Evolutionary conservation across 495 filamentous ascomycete species (phyloP), one percentile per base, ranked within the genome.

Genomic region (Penicillium goetzii): DNA sequence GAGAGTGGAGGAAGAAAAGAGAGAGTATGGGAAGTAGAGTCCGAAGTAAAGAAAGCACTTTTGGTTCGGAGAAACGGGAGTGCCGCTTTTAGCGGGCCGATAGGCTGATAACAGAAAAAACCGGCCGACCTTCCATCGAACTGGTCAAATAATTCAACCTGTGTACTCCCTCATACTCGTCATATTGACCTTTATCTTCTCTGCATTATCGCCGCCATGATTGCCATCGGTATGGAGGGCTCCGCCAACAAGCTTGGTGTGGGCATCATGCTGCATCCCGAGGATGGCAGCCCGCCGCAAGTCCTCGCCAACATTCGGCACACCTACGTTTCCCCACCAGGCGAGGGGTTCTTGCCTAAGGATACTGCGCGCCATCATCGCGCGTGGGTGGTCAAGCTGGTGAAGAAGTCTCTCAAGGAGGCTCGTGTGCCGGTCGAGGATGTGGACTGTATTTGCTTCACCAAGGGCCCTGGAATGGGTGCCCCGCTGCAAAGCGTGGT

Each of bases 161-260:
- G 0, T n/a, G 26, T 0, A 23, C 25, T 7, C 12, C 3, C 2
- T 28, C 11, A 49, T 26, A 26, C 8, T 12, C 47, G 28, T 47
- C 56, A 30, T 25, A 11, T 4, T 49, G 19, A 6, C 12, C 14
- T 11, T n/a, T 15, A 15, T 25, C 43, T 53, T 14, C 41, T 19
- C 26, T 11, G 34, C 17, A 47, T 34, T 49, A 0, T 3, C 23
- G 26, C 45, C 74, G 77, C 60, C 63, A 89, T 89, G 88, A 91
- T 99, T 61, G 88, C 92, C 59, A 86, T 99, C 70, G 96, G 96
- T 52, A 91, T 96, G 72, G 95, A 99, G 81, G 94, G 95, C 73
- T 96, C 92, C 51, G 95, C 95, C 78, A 98, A 99, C 83, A 99
- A 99, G 75, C 84, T 99, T 53, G 95, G 95, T 67, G 88, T 98